Percentiles rank a stretch among this genome's conserved stretches.
These are phyloP conservation scores for Gyrodon lividus DNA, from an alignment of 768 basidiomycete species.

Conservation along the genomic window DNA sequence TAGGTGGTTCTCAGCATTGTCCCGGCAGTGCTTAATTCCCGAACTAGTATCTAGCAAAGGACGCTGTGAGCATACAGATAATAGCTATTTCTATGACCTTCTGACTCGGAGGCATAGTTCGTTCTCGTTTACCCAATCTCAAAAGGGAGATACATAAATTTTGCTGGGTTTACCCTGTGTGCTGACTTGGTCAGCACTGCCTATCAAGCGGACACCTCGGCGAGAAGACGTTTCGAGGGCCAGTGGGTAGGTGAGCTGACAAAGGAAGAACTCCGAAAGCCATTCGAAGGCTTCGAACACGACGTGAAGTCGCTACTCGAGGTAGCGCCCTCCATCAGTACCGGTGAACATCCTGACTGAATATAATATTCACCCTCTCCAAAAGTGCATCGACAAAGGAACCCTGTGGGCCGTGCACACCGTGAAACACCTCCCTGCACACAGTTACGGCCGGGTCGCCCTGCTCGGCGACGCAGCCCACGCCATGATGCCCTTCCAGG, in stretches of 20 bases:
- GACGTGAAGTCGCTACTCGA: constrained; percentile 57
- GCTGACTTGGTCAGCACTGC: constrained; percentile 52
- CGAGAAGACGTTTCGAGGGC: constrained; percentile 19
- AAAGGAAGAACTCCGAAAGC: constrained; percentile 41
- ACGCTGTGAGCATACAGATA: constrained; percentile 35
- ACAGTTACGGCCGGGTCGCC: constrained; percentile 52
- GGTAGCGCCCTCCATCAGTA: constrained; percentile 31
- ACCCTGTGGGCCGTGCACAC: constrained; percentile 66
- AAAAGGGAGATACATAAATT: constrained; percentile 56
- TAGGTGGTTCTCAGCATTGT: constrained; percentile 22
- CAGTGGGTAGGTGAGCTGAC: constrained; percentile 52
- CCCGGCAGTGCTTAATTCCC: constrained; percentile 3
- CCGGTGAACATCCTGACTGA: constrained; percentile 1
- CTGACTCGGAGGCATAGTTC: constrained; percentile 39
- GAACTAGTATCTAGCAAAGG: constrained; percentile 55
- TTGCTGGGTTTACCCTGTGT: constrained; percentile 54
- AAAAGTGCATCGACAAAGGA: constrained; percentile 52
- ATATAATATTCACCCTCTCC: neutral
- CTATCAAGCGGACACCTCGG: constrained; percentile 23
- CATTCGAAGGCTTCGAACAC: constrained; percentile 56
- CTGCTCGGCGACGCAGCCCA: constrained; percentile 45
- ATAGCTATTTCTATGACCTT: neutral
- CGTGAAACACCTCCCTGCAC: constrained; percentile 49
- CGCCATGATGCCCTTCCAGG: constrained; percentile 43
- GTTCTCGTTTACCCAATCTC: constrained; percentile 63